Evolutionary conservation across 2,329 filamentous ascomycete genomes (phyloP), one percentile per base, ranked within the genome.

Genomic region (Gyromitra esculenta): DNA sequence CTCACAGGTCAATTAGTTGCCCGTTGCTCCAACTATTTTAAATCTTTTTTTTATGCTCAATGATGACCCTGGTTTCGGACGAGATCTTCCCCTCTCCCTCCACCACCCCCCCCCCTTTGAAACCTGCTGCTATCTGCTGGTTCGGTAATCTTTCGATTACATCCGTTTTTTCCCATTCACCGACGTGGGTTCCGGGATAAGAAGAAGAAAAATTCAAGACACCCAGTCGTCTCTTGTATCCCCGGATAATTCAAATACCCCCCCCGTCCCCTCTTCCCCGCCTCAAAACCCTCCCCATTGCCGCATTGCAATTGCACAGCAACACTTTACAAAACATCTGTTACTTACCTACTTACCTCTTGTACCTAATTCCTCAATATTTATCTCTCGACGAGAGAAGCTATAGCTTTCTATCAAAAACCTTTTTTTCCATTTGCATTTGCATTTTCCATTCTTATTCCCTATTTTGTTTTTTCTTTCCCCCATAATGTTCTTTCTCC

Each of bases 101-200:
- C 25, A 31, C 25, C 25, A 31, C n/a, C n/a, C 25, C 25, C 50
- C 60, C 31, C 62, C 48, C 59, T 70, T 70, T 71, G 65, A 75
- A 71, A 65, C 54, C 54, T 62, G 70, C 66, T 75, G 52, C 45
- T 62, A 31, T 43, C 59, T 59, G 72, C 75, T 77, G 73, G 73
- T 75, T 76, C 72, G 73, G 76, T 25, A 75, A 77, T 73, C 66
- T 67, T 59, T 75, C 76, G 72, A 75, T 76, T 77, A 48, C 54
- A 63, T 66, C 67, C 73, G 52, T 69, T 77, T 65, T 65, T 31
- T 73, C 64, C 76, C 67, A 65, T 73, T 73, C 60, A 67, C 62
- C 68, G 68, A 68, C 63, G 37, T 57, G 65, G 60, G 70, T 60
- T 35, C 59, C 48, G 63, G 52, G 45, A 25, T 37, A 65, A 66